Base-by-base conservation (phyloP, 23 red algal genomes). In the Porphyridium purpureum region DNA sequence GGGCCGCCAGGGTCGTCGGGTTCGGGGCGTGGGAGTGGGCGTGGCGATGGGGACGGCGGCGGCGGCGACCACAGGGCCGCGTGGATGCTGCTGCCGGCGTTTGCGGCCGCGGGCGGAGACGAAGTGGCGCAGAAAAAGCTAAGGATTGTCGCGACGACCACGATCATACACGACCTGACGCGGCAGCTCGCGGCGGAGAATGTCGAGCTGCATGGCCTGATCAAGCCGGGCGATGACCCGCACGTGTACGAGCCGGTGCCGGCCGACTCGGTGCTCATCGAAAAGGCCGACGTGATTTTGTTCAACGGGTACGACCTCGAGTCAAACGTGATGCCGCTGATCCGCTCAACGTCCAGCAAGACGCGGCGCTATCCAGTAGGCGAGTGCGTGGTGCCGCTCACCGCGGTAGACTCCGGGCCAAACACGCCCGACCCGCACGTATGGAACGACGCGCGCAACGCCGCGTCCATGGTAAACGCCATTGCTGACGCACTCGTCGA, bases 191-290 rank as follows among this genome's bases (percentile, higher is more conserved):
- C 38, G 38, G 38, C 11, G 17, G 38, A 44, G 11, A 11, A 11
- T 44, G 11, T 44, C 17, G 11, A 11, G 11, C 11, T 44, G 11
- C 11, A 11, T 44, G 38, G 38, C 38, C 11, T 44, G 11, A 44
- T 44, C 17, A 11, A 44, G 17, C 38, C 38, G 11, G 38, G 38
- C 11, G 38, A 44, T 44, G 38, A 44, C 17, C 38, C 38, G 11
- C 38, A 44, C 38, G 38, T 44, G 38, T 44, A 44, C 38, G 38
- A 44, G 38, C 38, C 38, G 11, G 38, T 44, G 11, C 38, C 38
- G 11, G 17, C 38, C 17, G 38, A 44, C 38, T 44, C 38, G 38
- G 38, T 44, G 17, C 38, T 11, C 38, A 44, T 44, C 17, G 38
- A 44, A 44, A 44, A 44, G 38, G 38, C 38, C 38, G 38, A 44